These are phyloP conservation scores for Zarea fungicola DNA, from an alignment of 2,329 filamentous ascomycete genomes.

Conservation along the genomic window DNA sequence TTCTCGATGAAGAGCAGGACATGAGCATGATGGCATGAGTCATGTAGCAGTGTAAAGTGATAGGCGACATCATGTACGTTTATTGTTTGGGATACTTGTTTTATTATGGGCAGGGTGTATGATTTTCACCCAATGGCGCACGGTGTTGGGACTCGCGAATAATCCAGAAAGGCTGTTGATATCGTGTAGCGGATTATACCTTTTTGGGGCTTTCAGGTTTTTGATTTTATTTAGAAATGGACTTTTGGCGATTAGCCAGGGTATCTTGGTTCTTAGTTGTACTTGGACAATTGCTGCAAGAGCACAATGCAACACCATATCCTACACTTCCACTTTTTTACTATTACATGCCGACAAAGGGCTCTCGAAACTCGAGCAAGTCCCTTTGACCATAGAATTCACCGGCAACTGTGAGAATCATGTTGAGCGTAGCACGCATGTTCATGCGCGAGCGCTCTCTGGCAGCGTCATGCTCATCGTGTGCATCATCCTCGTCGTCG, in stretches of 20 bases:
- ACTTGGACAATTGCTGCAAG: neutral
- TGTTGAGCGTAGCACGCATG: constrained; percentile 73
- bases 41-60: neutral
- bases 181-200: constrained; percentile 2
- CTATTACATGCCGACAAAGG: constrained; percentile 37
- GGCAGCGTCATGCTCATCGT: constrained; percentile 22
- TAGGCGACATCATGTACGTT: constrained; percentile 7
- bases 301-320: neutral
- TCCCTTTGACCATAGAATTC: constrained; percentile 89
- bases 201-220: neutral
- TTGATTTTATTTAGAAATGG: neutral
- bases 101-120: no score
- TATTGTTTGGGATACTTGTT: neutral
- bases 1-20: constrained; percentile 37
- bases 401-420: constrained; percentile 83
- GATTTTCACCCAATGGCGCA: no score
- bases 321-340: neutral
- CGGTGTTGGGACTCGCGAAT: constrained; percentile 8
- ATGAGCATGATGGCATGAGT: constrained; percentile 29
- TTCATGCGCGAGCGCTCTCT: constrained; percentile 39
- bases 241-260: constrained; percentile 7
- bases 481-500: constrained; percentile 16
- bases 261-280: constrained; percentile 3
- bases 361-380: constrained; percentile 68
- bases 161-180: constrained; percentile 6